Percentiles rank a stretch among this genome's conserved stretches.
phyloP scores from a whole-genome alignment of 768 basidiomycete species.

The Agrocybe praecox region DNA sequence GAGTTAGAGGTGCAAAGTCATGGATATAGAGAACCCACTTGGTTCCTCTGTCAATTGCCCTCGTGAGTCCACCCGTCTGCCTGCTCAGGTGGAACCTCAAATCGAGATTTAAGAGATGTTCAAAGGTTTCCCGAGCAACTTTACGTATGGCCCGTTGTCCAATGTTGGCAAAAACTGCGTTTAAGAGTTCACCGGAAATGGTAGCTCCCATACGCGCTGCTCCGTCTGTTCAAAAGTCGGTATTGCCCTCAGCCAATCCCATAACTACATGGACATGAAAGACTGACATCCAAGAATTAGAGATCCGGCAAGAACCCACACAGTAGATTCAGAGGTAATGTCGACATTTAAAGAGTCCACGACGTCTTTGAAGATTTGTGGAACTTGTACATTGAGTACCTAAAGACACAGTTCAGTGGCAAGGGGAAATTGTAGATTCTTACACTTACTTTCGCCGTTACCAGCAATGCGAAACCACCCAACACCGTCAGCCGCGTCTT shows the following conservation, averaged over 20 bases:
- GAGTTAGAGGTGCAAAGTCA: neutral
- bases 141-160: slow-evolving; percentile 93
- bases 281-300: slow-evolving; percentile 88
- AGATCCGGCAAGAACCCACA: slow-evolving; percentile 91
- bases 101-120: slow-evolving; percentile 89
- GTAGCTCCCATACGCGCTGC: slow-evolving; percentile 88
- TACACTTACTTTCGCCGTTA: slow-evolving; percentile 78
- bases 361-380: slow-evolving; percentile 89
- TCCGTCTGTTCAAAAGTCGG: slow-evolving; percentile 63
- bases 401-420: slow-evolving; percentile 26
- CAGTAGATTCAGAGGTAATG: slow-evolving; percentile 71
- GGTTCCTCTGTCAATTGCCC: slow-evolving; percentile 97
- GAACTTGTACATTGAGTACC: slow-evolving; percentile 98
- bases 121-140: slow-evolving; percentile 94
- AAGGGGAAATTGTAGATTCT: neutral
- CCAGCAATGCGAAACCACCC: slow-evolving; percentile 76
- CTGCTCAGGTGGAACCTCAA: slow-evolving; percentile 90
- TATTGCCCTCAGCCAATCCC: neutral
- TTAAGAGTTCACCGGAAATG: slow-evolving; percentile 88
- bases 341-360: slow-evolving; percentile 90
- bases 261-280: neutral
- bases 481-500: slow-evolving; percentile 81
- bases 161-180: slow-evolving; percentile 95
- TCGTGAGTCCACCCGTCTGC: slow-evolving; percentile 94
- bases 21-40: slow-evolving; percentile 60